These are phyloP conservation scores for Claviceps sorghi DNA, from an alignment of 2,329 filamentous ascomycete genomes.

Conservation along the genomic window DNA sequence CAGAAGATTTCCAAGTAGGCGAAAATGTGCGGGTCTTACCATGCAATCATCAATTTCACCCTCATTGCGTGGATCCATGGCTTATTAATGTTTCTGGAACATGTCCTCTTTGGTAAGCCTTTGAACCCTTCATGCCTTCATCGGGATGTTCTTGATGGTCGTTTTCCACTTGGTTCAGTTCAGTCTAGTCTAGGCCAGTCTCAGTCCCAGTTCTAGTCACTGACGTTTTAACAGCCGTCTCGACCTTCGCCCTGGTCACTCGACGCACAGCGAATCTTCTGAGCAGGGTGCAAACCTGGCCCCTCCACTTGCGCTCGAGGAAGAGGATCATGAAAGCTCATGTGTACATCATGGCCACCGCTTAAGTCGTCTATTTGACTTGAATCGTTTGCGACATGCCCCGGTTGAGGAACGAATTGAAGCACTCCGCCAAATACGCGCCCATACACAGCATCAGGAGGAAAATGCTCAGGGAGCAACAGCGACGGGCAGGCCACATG, in stretches of 20 bases:
- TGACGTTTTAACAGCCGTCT: constrained; percentile 28
- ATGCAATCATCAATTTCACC: constrained; percentile 54
- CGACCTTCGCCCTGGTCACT: constrained; percentile 31
- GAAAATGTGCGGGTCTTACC: constrained; percentile 54
- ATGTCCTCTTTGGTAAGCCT: constrained; percentile 51
- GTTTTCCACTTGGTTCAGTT: not conserved
- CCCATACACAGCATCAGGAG: constrained; percentile 11
- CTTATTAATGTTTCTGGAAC: constrained; percentile 55
- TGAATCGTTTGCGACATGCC: constrained; percentile 43
- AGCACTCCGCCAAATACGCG: constrained; percentile 33
- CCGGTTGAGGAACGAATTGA: constrained; percentile 48
- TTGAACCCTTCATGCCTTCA: too few species aligned
- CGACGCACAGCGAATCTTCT: constrained; percentile 8
- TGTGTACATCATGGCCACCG: constrained; percentile 26
- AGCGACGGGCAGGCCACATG: constrained; percentile 23
- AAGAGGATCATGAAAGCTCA: constrained; percentile 17
- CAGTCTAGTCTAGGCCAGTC: not conserved
- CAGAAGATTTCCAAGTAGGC: constrained; percentile 51
- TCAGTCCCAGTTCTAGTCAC: not conserved
- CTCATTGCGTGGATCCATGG: constrained; percentile 55
- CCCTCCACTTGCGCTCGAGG: constrained; percentile 28
- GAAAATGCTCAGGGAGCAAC: constrained; percentile 12
- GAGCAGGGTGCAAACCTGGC: constrained; percentile 16
- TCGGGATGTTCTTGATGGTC: not conserved
- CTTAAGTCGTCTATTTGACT: constrained; percentile 38